phyloP scores from a whole-genome alignment of 2,329 filamentous ascomycete species.

The Nemania diffusa region DNA sequence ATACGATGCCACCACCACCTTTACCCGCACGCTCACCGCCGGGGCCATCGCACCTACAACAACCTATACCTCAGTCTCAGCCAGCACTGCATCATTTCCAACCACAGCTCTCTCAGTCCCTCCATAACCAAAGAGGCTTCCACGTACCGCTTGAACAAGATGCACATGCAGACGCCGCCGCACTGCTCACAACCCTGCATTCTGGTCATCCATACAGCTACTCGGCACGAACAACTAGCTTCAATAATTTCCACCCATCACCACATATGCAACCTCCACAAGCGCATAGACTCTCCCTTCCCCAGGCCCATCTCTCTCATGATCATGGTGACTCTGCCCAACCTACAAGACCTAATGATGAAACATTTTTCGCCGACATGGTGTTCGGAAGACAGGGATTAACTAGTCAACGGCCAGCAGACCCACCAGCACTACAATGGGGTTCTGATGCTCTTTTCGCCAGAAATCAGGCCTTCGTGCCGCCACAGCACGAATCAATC shows the following conservation, averaged over 20 bases:
- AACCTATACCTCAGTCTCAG: constrained; percentile 39
- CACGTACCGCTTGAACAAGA: constrained; percentile 42
- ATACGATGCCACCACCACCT: constrained; percentile 41
- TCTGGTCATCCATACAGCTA: constrained; percentile 43
- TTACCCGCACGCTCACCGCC: constrained; percentile 14
- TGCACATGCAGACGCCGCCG: constrained; percentile 45
- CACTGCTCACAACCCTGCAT: constrained; percentile 47
- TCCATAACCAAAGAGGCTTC: constrained; percentile 36
- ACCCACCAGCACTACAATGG: constrained; percentile 65
- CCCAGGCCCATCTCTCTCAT: constrained; percentile 35
- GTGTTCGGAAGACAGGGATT: constrained; percentile 49
- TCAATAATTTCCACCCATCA: constrained; percentile 36
- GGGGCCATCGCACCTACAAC: constrained; percentile 46
- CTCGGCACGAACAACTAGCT: constrained; percentile 31
- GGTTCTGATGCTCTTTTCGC: constrained; percentile 75
- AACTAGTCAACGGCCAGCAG: constrained; percentile 46
- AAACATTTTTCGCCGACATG: constrained; percentile 55
- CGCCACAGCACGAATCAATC: constrained; percentile 65
- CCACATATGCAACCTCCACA: constrained; percentile 35
- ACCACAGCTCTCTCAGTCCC: constrained; percentile 28
- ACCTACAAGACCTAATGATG: constrained; percentile 39
- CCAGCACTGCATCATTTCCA: constrained; percentile 20
- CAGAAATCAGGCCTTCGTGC: constrained; percentile 66
- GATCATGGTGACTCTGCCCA: constrained; percentile 40
- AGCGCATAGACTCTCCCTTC: constrained; percentile 37